Percentiles rank a stretch among this genome's conserved stretches.
Conservation (phyloP, 2,329 filamentous ascomycete species). For the Fusarium paranaense region DNA sequence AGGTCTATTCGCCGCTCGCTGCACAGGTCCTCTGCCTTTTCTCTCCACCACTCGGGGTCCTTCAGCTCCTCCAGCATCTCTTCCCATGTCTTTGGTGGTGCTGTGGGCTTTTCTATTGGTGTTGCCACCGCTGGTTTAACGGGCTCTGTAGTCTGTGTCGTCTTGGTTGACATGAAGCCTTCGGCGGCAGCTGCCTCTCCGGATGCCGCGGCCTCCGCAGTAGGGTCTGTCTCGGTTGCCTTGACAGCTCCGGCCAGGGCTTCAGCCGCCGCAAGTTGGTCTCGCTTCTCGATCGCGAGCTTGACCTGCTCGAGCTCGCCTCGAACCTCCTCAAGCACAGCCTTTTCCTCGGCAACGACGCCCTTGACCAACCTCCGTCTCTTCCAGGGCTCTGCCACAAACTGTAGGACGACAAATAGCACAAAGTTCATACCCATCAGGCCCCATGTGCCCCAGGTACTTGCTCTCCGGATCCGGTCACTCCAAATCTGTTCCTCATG, state of each 20-base stretch:
- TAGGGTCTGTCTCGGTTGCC: slow-evolving; percentile 7
- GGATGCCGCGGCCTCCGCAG: slow-evolving; percentile 8
- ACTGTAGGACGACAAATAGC: slow-evolving; percentile 86
- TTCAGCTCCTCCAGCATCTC: slow-evolving; percentile 56
- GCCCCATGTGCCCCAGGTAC: slow-evolving; percentile 98
- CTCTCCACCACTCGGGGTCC: slow-evolving; percentile 60
- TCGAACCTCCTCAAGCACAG: slow-evolving; percentile 61
- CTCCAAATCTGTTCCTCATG: slow-evolving; percentile 99
- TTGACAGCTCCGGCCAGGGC: slow-evolving; percentile 26
- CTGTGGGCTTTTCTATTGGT: slow-evolving; percentile 1
- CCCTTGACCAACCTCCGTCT: slow-evolving; percentile 82
- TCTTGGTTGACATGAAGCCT: neutral
- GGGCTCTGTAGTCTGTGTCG: slow-evolving; percentile 9
- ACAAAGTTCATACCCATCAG: slow-evolving; percentile 97
- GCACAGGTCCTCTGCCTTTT: slow-evolving; percentile 67
- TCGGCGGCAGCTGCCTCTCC: slow-evolving; percentile 15
- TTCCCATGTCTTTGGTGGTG: slow-evolving; percentile 52
- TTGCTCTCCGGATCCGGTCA: slow-evolving; percentile 94
- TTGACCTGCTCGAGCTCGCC: slow-evolving; percentile 54
- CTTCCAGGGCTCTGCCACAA: slow-evolving; percentile 94
- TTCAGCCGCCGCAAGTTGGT: slow-evolving; percentile 27
- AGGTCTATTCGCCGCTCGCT: slow-evolving; percentile 74
- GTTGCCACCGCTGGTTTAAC: slow-evolving; percentile 15
- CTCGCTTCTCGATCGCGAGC: slow-evolving; percentile 44
- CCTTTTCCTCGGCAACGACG: slow-evolving; percentile 83